Conservation (phyloP, 2,329 filamentous ascomycete species). For the Ophiostoma ulmi region DNA sequence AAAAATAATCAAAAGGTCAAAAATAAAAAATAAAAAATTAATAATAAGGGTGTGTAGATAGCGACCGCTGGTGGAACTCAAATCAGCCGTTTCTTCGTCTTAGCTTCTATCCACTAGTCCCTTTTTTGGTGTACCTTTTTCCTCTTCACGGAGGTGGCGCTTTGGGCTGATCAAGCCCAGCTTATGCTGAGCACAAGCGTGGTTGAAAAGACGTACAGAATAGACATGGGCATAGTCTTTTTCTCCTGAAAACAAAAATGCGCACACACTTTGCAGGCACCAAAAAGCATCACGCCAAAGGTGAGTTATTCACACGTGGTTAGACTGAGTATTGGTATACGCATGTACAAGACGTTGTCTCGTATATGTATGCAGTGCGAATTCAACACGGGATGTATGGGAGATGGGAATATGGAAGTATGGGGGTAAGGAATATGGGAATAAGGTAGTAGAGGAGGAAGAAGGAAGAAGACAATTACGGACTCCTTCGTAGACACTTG, state of each 20-base stretch:
- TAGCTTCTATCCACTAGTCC: constrained; percentile 1
- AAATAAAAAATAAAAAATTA: neutral
- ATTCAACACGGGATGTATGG: neutral
- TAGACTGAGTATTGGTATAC: neutral
- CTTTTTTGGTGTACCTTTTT: neutral
- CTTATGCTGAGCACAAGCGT: neutral
- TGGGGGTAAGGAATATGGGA: neutral
- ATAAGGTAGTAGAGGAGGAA: neutral
- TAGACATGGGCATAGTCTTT: neutral
- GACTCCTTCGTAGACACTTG: too few relatives aligned
- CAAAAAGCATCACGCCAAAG: neutral
- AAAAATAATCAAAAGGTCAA: neutral
- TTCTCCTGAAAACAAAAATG: too few relatives aligned
- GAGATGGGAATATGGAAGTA: neutral
- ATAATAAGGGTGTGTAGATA: constrained; percentile 6
- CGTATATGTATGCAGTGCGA: neutral
- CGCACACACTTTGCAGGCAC: neutral
- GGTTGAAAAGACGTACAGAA: neutral
- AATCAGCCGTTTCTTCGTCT: neutral
- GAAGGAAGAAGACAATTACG: neutral
- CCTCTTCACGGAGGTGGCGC: neutral
- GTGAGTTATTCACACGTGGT: neutral
- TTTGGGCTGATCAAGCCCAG: neutral
- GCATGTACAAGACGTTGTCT: neutral
- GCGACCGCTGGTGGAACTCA: constrained; percentile 1